phyloP scores from a whole-genome alignment of 352 stramenopile species.

The Phytopythium sindhum region DNA sequence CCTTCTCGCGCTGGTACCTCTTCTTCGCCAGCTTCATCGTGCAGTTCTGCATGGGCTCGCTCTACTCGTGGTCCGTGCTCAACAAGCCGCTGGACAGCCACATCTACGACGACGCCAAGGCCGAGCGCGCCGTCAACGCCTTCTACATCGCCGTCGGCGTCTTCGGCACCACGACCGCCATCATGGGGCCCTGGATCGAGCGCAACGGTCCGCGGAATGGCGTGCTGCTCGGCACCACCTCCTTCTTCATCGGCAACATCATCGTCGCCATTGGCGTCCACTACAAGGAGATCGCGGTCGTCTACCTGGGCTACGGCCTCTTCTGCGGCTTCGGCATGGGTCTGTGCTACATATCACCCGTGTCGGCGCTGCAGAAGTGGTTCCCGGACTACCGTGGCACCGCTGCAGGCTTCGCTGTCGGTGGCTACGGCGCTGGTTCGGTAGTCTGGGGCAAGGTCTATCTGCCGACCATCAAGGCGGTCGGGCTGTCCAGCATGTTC shows the following conservation, averaged over 20 bases:
- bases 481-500: constrained; percentile 49
- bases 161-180: constrained; percentile 49
- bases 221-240: constrained; percentile 36
- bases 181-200: constrained; percentile 59
- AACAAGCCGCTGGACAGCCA: constrained; percentile 60
- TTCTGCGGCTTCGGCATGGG: constrained; percentile 57
- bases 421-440: constrained; percentile 49
- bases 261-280: constrained; percentile 48
- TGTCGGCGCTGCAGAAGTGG: constrained; percentile 68
- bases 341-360: constrained; percentile 66
- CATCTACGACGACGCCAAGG: constrained; percentile 44
- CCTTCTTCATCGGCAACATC: constrained; percentile 53
- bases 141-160: constrained; percentile 71
- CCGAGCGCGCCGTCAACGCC: constrained; percentile 51
- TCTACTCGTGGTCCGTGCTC: constrained; percentile 73
- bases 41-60: constrained; percentile 66
- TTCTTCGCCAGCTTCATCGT: constrained; percentile 59
- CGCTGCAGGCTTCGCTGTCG: constrained; percentile 59
- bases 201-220: constrained; percentile 42
- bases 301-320: constrained; percentile 72
- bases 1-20: constrained; percentile 67
- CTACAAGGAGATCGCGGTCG: constrained; percentile 45
- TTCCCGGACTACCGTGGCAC: constrained; percentile 73
- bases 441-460: constrained; percentile 66
- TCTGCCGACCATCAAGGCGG: constrained; percentile 36